A percentile compares a stretch with the other conserved stretches of the same genome.
These are phyloP conservation scores for Beauveria sp. DNA, from an alignment of 2,329 filamentous ascomycete species.

Conservation along the genomic window DNA sequence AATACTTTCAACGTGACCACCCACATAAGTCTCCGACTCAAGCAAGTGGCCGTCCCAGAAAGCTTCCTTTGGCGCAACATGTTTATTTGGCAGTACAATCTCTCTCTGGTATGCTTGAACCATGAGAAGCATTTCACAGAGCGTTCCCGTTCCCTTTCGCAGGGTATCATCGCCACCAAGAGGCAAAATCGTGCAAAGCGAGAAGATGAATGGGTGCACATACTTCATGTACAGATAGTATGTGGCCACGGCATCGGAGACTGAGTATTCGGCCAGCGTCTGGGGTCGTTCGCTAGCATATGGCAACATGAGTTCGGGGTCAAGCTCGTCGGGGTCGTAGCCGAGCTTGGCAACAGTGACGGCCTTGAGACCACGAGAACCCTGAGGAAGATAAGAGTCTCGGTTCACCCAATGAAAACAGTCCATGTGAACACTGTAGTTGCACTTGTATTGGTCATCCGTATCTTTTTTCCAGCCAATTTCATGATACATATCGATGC, in stretches of 20 bases:
- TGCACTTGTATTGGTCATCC: conserved; percentile 94
- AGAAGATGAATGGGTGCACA: conserved; percentile 99
- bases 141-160: conserved; percentile 90
- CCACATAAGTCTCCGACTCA: conserved; percentile 96
- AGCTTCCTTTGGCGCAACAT: conserved; percentile 79
- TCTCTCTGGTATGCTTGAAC: conserved; percentile 90
- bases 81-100: conserved; percentile 94
- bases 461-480: conserved; percentile 94
- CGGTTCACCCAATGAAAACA: conserved; percentile 98
- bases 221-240: conserved; percentile 99
- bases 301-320: conserved; percentile 94
- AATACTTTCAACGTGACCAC: conserved; percentile 97
- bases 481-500: conserved; percentile 98
- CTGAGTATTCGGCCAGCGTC: conserved; percentile 92
- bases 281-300: conserved; percentile 86
- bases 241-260: conserved; percentile 96
- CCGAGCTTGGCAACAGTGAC: conserved; percentile 97
- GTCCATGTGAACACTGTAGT: conserved; percentile 97
- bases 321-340: conserved; percentile 95
- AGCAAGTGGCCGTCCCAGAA: conserved; percentile 97
- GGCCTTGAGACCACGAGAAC: conserved; percentile 92
- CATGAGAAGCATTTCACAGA: conserved; percentile 99
- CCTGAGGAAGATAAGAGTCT: conserved; percentile 95
- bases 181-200: conserved; percentile 91
- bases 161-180: conserved; percentile 87